Evolutionary conservation across 108 stramenopile genomes (phyloP), one percentile per base, ranked within the genome.

Genomic region (Chaetoceros tenuissimus): DNA sequence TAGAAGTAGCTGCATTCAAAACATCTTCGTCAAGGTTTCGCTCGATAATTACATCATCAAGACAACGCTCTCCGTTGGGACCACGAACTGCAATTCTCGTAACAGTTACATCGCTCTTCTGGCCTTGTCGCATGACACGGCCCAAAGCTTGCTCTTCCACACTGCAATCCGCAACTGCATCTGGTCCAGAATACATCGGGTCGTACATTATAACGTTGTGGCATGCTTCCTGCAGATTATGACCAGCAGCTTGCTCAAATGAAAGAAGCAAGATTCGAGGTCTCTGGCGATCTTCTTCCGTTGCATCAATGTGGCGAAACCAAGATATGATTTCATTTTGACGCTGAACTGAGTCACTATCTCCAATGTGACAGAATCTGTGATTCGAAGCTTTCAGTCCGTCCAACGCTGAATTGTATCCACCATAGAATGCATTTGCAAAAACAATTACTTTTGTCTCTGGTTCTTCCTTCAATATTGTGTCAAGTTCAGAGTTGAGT

Each of bases 61-160:
- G 55, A 62, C 78, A 78, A 52, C 74, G 69, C 60, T 88, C 75
- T 8, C 78, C 78, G 13, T 73, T 60, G 8, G 80, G 82, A 16
- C 82, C 86, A 44, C 62, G 47, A 24, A 84, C 68, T 45, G 67
- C 71, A 49, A 89, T 82, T 31, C 79, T 64, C 53, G 63, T 72
- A 1, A 85, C 61, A 27, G 69, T 59, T 0, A 89, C 83, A 34
- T 73, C 60, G 0, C 50, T 51, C 47, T 74, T 74, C 60, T 89
- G 87, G 0, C 87, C 87, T 23, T 73, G 73, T 48, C 83, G 48
- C 53, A 68, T 72, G 8, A 89, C 87, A 43, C 87, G 59, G 24
- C 87, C 87, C 48, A 82, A 67, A 2, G 87, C 87, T 55, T 89
- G 87, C 44, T 80, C 49, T 63, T 89, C 87, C 19, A 73, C 75